These are phyloP conservation scores for Wickerhamomyces ciferrii DNA, from an alignment of 805 yeast genomes.

Conservation along the genomic window DNA sequence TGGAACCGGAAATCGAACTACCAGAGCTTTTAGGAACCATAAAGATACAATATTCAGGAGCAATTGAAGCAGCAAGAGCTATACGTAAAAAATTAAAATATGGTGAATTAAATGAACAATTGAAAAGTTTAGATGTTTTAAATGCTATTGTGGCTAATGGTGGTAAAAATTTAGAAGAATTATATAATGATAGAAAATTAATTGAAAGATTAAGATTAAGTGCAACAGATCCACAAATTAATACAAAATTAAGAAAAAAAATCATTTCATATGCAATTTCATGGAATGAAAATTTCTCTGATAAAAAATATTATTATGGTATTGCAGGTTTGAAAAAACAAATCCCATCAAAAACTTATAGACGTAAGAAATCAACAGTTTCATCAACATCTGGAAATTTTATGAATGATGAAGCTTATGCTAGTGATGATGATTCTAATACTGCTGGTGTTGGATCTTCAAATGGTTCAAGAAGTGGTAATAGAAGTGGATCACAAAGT, in stretches of 20 bases:
- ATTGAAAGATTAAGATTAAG: conserved; percentile 56
- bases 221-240: conserved; percentile 37
- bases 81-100: conserved; percentile 84
- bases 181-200: conserved; percentile 67
- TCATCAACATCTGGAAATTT: conserved; percentile 25
- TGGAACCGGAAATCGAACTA: conserved; percentile 29
- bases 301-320: conserved; percentile 41
- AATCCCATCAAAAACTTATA: conserved; percentile 31
- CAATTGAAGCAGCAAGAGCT: conserved; percentile 84
- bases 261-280: conserved; percentile 47
- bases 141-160: conserved; percentile 60
- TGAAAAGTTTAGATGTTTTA: conserved; percentile 57
- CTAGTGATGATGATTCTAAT: conserved; percentile 26
- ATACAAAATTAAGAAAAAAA: conserved; percentile 40
- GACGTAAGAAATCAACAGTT: not conserved
- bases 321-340: conserved; percentile 41
- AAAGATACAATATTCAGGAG: conserved; percentile 31
- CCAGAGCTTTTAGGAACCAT: conserved; percentile 28
- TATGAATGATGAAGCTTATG: conserved; percentile 49
- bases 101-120: conserved; percentile 62
- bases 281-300: conserved; percentile 62
- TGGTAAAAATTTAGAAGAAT: conserved; percentile 24
- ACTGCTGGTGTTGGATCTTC: conserved; percentile 17
- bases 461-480: not conserved
- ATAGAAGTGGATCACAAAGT: conserved; percentile 1